Evolutionary conservation across 345 rosid species (phyloP).

Genomic region (Hypericum perforatum): DNA sequence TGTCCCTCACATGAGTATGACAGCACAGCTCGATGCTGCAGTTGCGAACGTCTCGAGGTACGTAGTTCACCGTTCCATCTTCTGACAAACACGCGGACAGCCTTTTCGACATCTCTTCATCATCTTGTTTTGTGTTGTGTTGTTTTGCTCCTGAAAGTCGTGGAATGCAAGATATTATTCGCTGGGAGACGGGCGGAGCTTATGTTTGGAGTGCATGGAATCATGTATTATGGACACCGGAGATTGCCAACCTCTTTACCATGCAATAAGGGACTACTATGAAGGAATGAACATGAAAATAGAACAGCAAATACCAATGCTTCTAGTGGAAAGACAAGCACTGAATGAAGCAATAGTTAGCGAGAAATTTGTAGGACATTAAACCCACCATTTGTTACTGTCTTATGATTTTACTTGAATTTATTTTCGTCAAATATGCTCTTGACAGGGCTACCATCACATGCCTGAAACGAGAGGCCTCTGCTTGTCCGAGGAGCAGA

Average conservation of each 20-base stretch:
- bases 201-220: constrained; percentile 90
- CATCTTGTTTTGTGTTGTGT: background rate
- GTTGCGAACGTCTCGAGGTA: constrained; percentile 97
- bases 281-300: constrained; percentile 91
- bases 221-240: constrained; percentile 91
- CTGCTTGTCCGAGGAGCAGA: constrained; percentile 93
- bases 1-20: constrained; percentile 89
- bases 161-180: constrained; percentile 48
- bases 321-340: constrained; percentile 88
- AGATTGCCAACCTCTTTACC: constrained; percentile 90
- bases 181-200: constrained; percentile 72
- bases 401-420: background rate
- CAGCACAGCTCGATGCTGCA: constrained; percentile 78
- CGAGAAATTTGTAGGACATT: constrained; percentile 60
- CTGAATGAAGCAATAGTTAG: constrained; percentile 87
- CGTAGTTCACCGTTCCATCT: background rate
- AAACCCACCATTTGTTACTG: background rate
- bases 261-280: constrained; percentile 78
- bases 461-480: constrained; percentile 98
- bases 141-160: constrained; percentile 30
- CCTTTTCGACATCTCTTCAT: too few relatives aligned
- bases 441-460: constrained; percentile 71
- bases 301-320: constrained; percentile 93
- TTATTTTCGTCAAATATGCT: background rate
- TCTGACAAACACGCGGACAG: background rate